Base-by-base conservation (phyloP, 2,329 filamentous ascomycete genomes). In the Monosporascus sp. region DNA sequence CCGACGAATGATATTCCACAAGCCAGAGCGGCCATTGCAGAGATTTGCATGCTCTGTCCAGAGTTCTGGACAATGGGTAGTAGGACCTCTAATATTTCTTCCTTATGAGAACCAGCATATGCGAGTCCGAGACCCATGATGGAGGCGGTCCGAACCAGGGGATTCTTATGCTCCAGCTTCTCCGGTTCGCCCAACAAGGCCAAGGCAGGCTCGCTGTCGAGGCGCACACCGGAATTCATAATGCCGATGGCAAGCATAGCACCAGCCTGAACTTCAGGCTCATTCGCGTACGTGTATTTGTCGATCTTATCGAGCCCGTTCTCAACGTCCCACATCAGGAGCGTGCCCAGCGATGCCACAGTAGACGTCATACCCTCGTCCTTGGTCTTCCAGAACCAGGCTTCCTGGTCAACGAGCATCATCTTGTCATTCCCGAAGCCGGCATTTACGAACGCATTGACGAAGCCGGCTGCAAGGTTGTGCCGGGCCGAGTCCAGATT, bases 341-440 rank as follows among this genome's bases (percentile, higher is more conserved):
- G 79, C 64, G 94, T 93, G 66, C 94, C 94, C 62, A 97, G 75
- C 0, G 94, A 97, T 5, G 95, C 95, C 40, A 95, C 89, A 0
- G 93, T 97, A 1, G 94, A 97, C 73, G 96, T 81, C 91, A 96
- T 96, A 59, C 94, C 94, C 65, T 97, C 92, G 43, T 95, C 91
- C 74, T 99, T 99, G 20, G 95, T 97, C 78, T 97, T 99, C 91
- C 91, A 99, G 5, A 99, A 90, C 93, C 94, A 99, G 58, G 88
- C 89, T 63, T 88, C 86, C 55, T 89, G 87, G 20, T 94, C 88
- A 43, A 91, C 87, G 54, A 97, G 78, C 93, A 99, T 97, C 84
- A 99, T 88, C 79, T 97, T 97, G 72, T 99, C 94, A 54, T 92
- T 89, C 44, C 91, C 89, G 63, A 91, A 99, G 35, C 94, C 94